Evolutionary conservation across 2,329 filamentous ascomycete genomes (phyloP), one percentile per base, ranked within the genome.

Genomic region (Fusarium euwallaceae): DNA sequence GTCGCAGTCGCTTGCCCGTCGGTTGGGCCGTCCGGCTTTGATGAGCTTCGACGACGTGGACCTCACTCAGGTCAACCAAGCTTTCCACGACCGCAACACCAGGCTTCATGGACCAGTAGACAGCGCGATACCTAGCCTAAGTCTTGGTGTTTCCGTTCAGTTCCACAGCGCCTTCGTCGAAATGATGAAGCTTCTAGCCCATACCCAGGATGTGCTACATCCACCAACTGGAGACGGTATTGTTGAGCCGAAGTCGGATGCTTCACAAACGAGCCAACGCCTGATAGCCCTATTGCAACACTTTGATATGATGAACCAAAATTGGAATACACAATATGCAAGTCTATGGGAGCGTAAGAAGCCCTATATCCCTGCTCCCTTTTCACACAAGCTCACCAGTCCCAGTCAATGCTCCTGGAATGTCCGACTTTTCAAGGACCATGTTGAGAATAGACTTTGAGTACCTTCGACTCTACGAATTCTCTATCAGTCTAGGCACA

Each of bases 391-490:
- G n/a, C 41, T 43, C 41, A 43, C n/a, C 2, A 4, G 11, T 22
- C 9, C 14, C 32, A 63, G 65, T 24, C 9, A 55, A 4, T 17
- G 29, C 22, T 3, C 37, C 51, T 22, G 61, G 61, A 1, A 64
- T 53, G 32, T 53, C 45, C 6, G 20, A 36, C 9, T 69, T 69
- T 9, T 56, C 56, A 37, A 51, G 48, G n/a, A 16, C 32, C 4
- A 69, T 66, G 60, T 24, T 68, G 3, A 32, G n/a, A 8, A 34
- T 43, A 10, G 66, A 68, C 24, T 68, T 64, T 37, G 66, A 68
- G 34, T 69, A 66, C 37, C 67, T 66, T 14, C 56, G 62, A 7
- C 63, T 69, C 12, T 66, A 68, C 41, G 66, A 68, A 41, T 68
- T 68, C 22, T 68, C 66, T 10, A 48, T 55, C 1, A 60, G 51